Percentiles rank a stretch among this genome's conserved stretches.
These are phyloP conservation scores for Phyllosticta capitalensis DNA, from an alignment of 2,329 filamentous ascomycete species.

Conservation along the genomic window DNA sequence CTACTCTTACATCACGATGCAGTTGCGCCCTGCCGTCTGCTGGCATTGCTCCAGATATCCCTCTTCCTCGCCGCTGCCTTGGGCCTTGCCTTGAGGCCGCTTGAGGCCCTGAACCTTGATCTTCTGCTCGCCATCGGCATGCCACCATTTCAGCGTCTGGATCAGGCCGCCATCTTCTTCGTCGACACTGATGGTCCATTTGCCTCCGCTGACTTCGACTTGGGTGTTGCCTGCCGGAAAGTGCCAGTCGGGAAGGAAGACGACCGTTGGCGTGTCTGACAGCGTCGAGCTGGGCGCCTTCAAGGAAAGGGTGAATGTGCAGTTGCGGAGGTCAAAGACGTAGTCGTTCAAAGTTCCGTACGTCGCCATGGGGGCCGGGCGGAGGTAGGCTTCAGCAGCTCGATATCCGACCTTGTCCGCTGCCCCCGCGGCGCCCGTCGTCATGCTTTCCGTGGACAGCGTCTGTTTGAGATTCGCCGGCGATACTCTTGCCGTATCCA, in stretches of 20 bases:
- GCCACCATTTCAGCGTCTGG: slow-evolving; percentile 87
- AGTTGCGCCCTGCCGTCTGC: slow-evolving; percentile 26
- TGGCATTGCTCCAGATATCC: slow-evolving; percentile 63
- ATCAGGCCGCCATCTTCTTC: slow-evolving; percentile 59
- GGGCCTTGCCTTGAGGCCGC: slow-evolving; percentile 40
- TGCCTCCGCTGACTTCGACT: slow-evolving; percentile 72
- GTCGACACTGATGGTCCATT: slow-evolving; percentile 75
- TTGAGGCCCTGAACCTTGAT: slow-evolving; percentile 68
- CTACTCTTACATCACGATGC: slow-evolving; percentile 32
- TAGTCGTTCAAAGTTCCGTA: slow-evolving; percentile 62
- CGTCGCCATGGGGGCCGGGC: slow-evolving; percentile 69
- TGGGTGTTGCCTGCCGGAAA: slow-evolving; percentile 63
- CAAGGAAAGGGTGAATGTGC: slow-evolving; percentile 65
- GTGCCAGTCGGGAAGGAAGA: slow-evolving; percentile 86
- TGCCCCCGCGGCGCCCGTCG: slow-evolving; percentile 14
- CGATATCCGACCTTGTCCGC: slow-evolving; percentile 58
- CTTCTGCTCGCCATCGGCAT: slow-evolving; percentile 72
- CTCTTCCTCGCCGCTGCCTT: slow-evolving; percentile 57
- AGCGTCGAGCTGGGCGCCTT: slow-evolving; percentile 49
- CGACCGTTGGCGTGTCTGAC: slow-evolving; percentile 62
- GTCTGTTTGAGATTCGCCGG: slow-evolving; percentile 67
- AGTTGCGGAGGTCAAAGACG: slow-evolving; percentile 74
- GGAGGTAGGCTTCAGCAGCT: slow-evolving; percentile 85
- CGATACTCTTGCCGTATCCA: slow-evolving; percentile 47
- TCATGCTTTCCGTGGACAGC: slow-evolving; percentile 49